Conservation (phyloP, 345 rosid species). For the Litchi chinensis region DNA sequence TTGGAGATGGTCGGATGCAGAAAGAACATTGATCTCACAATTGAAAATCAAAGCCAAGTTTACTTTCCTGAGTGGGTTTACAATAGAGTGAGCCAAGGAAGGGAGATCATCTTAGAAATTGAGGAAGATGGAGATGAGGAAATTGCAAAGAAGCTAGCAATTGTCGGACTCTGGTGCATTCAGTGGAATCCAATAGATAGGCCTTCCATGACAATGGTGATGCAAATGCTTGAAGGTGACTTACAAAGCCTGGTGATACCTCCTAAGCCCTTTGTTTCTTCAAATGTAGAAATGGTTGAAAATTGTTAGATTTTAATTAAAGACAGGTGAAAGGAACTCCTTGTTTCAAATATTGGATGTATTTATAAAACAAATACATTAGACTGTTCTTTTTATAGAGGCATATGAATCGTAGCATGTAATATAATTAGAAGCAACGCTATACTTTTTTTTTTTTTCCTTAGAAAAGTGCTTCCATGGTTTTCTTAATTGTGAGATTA, state of each 20-base stretch:
- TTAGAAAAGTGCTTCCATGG: too few relatives aligned
- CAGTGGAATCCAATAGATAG: slow-evolving; percentile 10
- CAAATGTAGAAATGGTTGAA: neutral
- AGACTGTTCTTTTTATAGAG: too few relatives aligned
- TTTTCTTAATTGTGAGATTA: too few relatives aligned
- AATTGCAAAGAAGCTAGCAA: slow-evolving; percentile 15
- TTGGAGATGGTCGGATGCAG: slow-evolving; percentile 19
- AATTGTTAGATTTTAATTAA: neutral
- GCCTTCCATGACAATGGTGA: slow-evolving; percentile 15
- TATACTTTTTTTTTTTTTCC: too few relatives aligned
- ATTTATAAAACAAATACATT: neutral
- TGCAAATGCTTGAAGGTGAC: slow-evolving; percentile 23
- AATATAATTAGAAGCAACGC: too few relatives aligned
- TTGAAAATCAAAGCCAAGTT: slow-evolving; percentile 16
- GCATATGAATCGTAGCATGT: too few relatives aligned
- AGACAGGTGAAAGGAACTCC: too few relatives aligned
- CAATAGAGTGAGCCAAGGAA: slow-evolving; percentile 1
- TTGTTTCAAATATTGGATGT: neutral
- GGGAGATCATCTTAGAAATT: neutral
- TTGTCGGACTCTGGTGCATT: slow-evolving; percentile 11
- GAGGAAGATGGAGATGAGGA: slow-evolving; percentile 6
- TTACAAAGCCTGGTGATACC: slow-evolving; percentile 8
- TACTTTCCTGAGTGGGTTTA: slow-evolving; percentile 21
- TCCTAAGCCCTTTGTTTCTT: slow-evolving; percentile 15
- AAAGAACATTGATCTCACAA: neutral